These are phyloP conservation scores for Nakazawaea wickerhamii DNA, from an alignment of 805 yeast species.

Conservation along the genomic window DNA sequence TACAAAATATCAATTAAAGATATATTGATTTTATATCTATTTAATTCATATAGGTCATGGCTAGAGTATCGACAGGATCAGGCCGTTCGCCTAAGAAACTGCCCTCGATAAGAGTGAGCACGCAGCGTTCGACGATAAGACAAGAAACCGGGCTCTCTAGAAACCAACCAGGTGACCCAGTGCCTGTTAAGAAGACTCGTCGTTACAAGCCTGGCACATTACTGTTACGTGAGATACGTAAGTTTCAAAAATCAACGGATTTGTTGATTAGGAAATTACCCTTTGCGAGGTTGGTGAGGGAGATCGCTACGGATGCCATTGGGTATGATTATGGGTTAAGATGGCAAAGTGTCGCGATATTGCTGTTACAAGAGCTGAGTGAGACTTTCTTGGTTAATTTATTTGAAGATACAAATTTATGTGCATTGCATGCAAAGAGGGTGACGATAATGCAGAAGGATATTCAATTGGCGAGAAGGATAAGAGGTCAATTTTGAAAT, in stretches of 20 bases:
- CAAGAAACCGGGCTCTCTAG: conserved; percentile 32
- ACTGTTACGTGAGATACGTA: conserved; percentile 64
- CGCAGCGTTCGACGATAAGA: no score
- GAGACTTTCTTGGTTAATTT: conserved; percentile 73
- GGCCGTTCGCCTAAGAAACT: neutral
- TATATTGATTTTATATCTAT: no score
- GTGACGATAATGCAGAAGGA: conserved; percentile 86
- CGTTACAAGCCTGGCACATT: conserved; percentile 58
- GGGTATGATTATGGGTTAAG: conserved; percentile 53
- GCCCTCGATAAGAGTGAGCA: neutral
- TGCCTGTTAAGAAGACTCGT: conserved; percentile 26
- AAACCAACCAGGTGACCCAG: conserved; percentile 54
- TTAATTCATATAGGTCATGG: conserved; percentile 1
- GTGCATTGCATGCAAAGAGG: conserved; percentile 76
- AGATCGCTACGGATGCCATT: conserved; percentile 57
- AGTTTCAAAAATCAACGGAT: conserved; percentile 64
- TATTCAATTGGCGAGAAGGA: conserved; percentile 72
- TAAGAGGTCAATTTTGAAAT: conserved; percentile 45
- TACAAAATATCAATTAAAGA: neutral
- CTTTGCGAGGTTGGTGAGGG: conserved; percentile 71
- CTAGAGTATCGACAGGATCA: conserved; percentile 1
- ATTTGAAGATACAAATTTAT: conserved; percentile 69
- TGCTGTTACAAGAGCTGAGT: conserved; percentile 77
- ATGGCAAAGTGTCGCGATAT: conserved; percentile 75
- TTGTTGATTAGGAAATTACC: conserved; percentile 66